A percentile compares a stretch with the other conserved stretches of the same genome.
Evolutionary conservation across 164 flowering plant genomes (phyloP).

Genomic region (Dillenia suffruticosa): DNA sequence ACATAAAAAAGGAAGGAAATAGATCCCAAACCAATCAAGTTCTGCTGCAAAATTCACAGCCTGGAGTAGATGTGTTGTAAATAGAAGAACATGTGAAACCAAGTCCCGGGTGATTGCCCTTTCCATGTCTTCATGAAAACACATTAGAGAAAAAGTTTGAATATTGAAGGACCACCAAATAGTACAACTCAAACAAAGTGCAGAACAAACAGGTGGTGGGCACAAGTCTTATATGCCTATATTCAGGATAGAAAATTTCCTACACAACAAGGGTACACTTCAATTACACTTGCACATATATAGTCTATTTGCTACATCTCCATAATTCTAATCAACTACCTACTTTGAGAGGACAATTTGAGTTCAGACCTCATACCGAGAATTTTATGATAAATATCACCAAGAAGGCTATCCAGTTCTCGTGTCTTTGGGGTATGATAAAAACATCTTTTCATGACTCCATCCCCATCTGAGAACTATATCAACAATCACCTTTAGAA

Average conservation of each 20-base stretch:
- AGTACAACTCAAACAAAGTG: no score
- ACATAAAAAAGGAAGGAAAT: background rate
- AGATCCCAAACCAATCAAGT: slow-evolving; percentile 70
- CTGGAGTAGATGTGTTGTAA: slow-evolving; percentile 54
- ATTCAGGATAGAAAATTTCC: no score
- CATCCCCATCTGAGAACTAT: slow-evolving; percentile 80
- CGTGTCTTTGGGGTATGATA: slow-evolving; percentile 85
- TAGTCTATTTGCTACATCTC: no score
- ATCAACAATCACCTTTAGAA: slow-evolving; percentile 6
- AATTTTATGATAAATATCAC: slow-evolving; percentile 93
- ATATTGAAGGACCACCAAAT: no score
- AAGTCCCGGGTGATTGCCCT: slow-evolving; percentile 87
- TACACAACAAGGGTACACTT: no score
- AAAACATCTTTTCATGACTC: slow-evolving; percentile 56
- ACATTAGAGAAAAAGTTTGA: background rate
- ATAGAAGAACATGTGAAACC: slow-evolving; percentile 59
- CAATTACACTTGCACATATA: no score
- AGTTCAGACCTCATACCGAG: slow-evolving; percentile 41
- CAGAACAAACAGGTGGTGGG: no score
- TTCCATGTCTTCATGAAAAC: slow-evolving; percentile 72
- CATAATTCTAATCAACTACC: no score
- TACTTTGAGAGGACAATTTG: no score
- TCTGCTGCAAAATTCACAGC: slow-evolving; percentile 86
- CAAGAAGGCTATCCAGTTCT: slow-evolving; percentile 82
- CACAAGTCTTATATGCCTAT: no score